Conservation (phyloP, 2,329 filamentous ascomycete genomes). For the Cryphonectria nitschkei region DNA sequence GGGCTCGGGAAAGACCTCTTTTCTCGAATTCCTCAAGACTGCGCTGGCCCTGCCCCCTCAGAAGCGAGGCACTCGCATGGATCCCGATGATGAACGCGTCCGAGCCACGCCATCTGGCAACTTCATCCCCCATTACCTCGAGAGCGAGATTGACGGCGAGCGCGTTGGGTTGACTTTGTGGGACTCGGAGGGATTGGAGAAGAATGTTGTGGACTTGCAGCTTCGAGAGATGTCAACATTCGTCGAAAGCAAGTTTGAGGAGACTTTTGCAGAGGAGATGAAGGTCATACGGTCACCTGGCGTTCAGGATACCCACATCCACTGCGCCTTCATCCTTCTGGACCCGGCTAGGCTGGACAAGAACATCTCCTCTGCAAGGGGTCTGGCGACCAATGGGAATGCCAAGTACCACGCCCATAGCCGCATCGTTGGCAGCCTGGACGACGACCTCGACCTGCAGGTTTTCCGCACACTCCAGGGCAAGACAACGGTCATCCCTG, state of each 20-base stretch:
- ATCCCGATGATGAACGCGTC: constrained; percentile 62
- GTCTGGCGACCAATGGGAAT: constrained; percentile 52
- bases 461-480: constrained; percentile 85
- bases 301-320: constrained; percentile 94
- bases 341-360: constrained; percentile 85
- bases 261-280: constrained; percentile 96
- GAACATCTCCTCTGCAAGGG: constrained; percentile 73
- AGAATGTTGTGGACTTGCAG: constrained; percentile 92
- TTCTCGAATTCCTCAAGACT: constrained; percentile 91
- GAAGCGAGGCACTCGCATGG: constrained; percentile 65
- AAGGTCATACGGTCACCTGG: constrained; percentile 94
- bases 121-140: constrained; percentile 87
- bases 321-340: constrained; percentile 89
- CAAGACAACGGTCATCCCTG: constrained; percentile 93
- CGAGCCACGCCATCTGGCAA: constrained; percentile 62
- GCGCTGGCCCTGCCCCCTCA: constrained; percentile 81
- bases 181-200: constrained; percentile 95
- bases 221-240: constrained; percentile 89
- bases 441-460: constrained; percentile 88
- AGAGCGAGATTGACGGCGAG: constrained; percentile 92
- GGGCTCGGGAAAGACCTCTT: constrained; percentile 91
- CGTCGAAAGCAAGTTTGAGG: constrained; percentile 97
- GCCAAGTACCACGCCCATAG: constrained; percentile 48
- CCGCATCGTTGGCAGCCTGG: constrained; percentile 68
- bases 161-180: constrained; percentile 90